These are phyloP conservation scores for Cyclostephanos invisitatus DNA, from an alignment of 108 stramenopile species.

Conservation along the genomic window DNA sequence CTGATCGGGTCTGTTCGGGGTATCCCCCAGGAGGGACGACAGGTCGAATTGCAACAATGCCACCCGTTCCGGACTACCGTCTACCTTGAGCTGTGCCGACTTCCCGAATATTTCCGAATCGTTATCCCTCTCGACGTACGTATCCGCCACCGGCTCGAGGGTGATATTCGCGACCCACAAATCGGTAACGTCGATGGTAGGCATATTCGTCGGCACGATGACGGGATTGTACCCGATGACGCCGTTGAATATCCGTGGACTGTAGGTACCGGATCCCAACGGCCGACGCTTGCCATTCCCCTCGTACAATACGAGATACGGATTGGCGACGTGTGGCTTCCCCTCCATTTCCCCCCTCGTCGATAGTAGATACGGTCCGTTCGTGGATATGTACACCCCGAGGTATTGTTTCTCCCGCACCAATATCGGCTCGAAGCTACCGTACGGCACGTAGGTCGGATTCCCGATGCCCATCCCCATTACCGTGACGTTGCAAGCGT, in stretches of 20 bases:
- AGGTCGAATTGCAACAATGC: slow-evolving; percentile 31
- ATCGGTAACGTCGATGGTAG: background rate
- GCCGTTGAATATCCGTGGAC: slow-evolving; percentile 12
- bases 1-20: background rate
- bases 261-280: background rate
- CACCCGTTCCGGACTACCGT: background rate
- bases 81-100: background rate
- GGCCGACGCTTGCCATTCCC: slow-evolving; percentile 9
- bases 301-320: slow-evolving; percentile 18
- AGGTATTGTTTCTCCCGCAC: too few species aligned
- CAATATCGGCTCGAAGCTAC: too few species aligned
- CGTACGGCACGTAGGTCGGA: too few species aligned
- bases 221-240: slow-evolving; percentile 6
- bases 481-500: too few species aligned
- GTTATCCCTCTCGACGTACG: background rate
- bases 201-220: background rate
- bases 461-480: too few species aligned
- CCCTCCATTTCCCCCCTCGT: slow-evolving; percentile 10
- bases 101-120: background rate
- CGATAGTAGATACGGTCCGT: too few species aligned
- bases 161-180: background rate
- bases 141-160: background rate
- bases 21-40: slow-evolving; percentile 9
- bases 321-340: slow-evolving; percentile 10
- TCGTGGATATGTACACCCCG: too few species aligned